phyloP scores from a whole-genome alignment of 2,329 filamentous ascomycete genomes.

The Didymella exigua region DNA sequence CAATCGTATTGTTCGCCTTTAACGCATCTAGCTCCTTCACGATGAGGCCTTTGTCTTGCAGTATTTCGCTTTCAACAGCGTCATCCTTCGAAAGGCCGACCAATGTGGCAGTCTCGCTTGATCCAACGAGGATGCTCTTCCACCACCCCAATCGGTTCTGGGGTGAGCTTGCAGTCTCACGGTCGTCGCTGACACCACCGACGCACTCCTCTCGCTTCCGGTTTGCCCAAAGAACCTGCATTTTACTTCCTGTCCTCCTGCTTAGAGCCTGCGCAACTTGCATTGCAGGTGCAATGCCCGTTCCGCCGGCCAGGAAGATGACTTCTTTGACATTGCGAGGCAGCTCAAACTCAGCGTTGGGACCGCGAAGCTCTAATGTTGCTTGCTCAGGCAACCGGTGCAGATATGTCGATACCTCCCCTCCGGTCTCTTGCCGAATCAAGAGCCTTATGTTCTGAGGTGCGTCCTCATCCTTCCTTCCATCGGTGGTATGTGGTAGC shows the following conservation, averaged over 20 bases:
- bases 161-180: neutral
- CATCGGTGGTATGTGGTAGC: conserved; percentile 64
- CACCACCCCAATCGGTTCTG: conserved; percentile 31
- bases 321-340: conserved; percentile 62
- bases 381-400: conserved; percentile 67
- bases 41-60: conserved; percentile 54
- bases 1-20: conserved; percentile 49
- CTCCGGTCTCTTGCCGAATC: conserved; percentile 76
- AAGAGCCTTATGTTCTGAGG: conserved; percentile 68
- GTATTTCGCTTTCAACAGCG: neutral
- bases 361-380: conserved; percentile 77
- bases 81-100: conserved; percentile 13
- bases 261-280: conserved; percentile 74
- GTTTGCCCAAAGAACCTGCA: conserved; percentile 85
- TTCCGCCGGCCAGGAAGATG: conserved; percentile 89
- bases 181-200: conserved; percentile 62
- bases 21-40: conserved; percentile 68
- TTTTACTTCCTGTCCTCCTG: conserved; percentile 49
- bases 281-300: conserved; percentile 87
- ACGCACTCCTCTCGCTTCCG: conserved; percentile 68
- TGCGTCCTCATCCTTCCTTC: conserved; percentile 32
- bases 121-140: conserved; percentile 34
- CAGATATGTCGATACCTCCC: conserved; percentile 86
- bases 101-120: conserved; percentile 12
- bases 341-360: conserved; percentile 70